These are phyloP conservation scores for Hyaloscypha hepaticicola DNA, from an alignment of 495 filamentous ascomycete species.

Conservation along the genomic window DNA sequence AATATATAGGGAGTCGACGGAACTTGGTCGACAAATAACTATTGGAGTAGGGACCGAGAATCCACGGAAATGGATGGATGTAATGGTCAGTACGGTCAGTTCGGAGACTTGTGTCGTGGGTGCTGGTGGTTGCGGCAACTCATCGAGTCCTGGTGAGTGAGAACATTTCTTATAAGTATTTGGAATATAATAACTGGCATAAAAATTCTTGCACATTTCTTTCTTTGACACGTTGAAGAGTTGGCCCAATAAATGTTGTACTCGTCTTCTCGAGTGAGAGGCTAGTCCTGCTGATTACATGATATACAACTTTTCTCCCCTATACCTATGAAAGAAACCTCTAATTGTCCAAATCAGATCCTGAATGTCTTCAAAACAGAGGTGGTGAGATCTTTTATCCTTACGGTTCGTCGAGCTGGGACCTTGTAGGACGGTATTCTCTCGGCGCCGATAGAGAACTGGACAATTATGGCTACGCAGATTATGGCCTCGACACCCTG, in stretches of 20 bases:
- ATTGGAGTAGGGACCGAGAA: conserved; percentile 50
- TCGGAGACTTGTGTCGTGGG: conserved; percentile 59
- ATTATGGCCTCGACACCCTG: conserved; percentile 59
- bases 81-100: conserved; percentile 55
- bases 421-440: conserved; percentile 51
- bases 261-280: too few species aligned
- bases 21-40: conserved; percentile 51
- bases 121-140: conserved; percentile 47
- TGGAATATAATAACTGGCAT: too few species aligned
- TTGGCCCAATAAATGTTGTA: too few species aligned
- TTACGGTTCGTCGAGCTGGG: conserved; percentile 54
- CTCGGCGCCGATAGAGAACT: conserved; percentile 52
- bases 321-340: too few species aligned
- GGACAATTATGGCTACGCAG: conserved; percentile 50
- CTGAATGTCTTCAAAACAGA: too few species aligned
- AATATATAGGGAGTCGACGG: conserved; percentile 49
- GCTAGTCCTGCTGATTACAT: too few species aligned
- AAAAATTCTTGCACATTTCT: too few species aligned
- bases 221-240: conserved; percentile 43
- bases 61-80: conserved; percentile 55
- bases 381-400: conserved; percentile 53
- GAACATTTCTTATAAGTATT: too few species aligned
- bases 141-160: conserved; percentile 27
- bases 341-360: too few species aligned
- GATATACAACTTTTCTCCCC: too few species aligned